Conservation (phyloP, 106 monocot genomes). For the Hemerocallis citrina region DNA sequence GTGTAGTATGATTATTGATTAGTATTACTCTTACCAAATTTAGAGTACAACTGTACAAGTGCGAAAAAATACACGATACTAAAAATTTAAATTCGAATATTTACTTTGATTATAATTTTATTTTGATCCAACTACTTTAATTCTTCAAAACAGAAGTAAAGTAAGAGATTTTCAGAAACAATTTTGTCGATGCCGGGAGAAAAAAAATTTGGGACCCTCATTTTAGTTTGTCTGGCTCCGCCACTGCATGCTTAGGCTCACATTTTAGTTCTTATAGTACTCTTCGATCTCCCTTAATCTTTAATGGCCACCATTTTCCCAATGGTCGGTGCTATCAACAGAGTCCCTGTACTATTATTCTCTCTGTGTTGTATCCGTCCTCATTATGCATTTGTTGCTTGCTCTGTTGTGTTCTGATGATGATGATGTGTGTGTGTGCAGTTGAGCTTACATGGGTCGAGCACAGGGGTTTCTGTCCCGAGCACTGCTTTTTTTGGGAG, state of each 20-base stretch:
- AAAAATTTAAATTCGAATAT: too few relatives aligned
- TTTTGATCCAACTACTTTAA: too few relatives aligned
- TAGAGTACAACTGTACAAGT: too few relatives aligned
- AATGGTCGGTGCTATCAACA: constrained; percentile 18
- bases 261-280: background rate
- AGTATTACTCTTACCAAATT: too few relatives aligned
- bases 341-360: constrained; percentile 10
- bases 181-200: too few relatives aligned
- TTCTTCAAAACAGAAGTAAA: too few relatives aligned
- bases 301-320: constrained; percentile 14
- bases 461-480: constrained; percentile 23
- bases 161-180: too few relatives aligned
- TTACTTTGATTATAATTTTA: too few relatives aligned
- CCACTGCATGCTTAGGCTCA: background rate
- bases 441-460: constrained; percentile 31
- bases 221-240: background rate
- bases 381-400: background rate
- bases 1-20: too few relatives aligned
- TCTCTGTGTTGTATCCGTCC: background rate
- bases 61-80: too few relatives aligned
- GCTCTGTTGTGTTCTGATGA: background rate
- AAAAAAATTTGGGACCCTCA: too few relatives aligned
- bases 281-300: background rate
- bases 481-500: constrained; percentile 67
- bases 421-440: constrained; percentile 8